A percentile compares a stretch with the other conserved stretches of the same genome.
These are phyloP conservation scores for Penicillium sp. DNA, from an alignment of 2,329 filamentous ascomycete genomes.

Conservation along the genomic window DNA sequence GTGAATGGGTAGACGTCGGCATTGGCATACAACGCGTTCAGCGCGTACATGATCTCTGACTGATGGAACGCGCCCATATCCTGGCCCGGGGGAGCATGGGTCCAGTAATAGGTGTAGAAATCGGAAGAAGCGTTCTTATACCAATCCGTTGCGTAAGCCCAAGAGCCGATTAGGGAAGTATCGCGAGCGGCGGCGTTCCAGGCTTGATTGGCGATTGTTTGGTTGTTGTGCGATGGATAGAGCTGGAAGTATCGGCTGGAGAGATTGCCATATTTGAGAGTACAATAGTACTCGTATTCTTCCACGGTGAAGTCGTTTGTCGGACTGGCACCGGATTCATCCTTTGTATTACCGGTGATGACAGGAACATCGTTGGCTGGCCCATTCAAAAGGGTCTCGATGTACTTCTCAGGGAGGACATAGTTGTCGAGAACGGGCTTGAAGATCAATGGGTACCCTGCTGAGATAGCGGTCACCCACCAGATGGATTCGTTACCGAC, in stretches of 20 bases:
- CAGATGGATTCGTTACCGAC: constrained; percentile 29
- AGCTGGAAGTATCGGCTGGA: constrained; percentile 31
- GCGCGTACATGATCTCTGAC: constrained; percentile 45
- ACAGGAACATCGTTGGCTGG: constrained; percentile 41
- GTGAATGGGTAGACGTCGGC: constrained; percentile 30
- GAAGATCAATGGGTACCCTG: constrained; percentile 34
- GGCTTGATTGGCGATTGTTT: constrained; percentile 23
- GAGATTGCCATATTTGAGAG: constrained; percentile 39
- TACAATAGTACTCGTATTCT: constrained; percentile 31
- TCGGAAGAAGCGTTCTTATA: constrained; percentile 27
- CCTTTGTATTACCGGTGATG: constrained; percentile 42
- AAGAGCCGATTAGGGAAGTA: constrained; percentile 29
- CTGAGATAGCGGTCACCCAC: constrained; percentile 35
- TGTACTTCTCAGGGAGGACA: constrained; percentile 31
- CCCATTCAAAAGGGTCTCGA: constrained; percentile 29
- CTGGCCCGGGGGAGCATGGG: constrained; percentile 43
- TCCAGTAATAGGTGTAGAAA: constrained; percentile 44
- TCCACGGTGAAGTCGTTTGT: constrained; percentile 29
- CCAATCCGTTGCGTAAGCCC: constrained; percentile 36
- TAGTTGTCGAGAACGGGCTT: constrained; percentile 33
- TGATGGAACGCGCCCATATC: constrained; percentile 41
- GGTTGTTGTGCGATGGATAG: constrained; percentile 30
- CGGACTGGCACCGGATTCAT: constrained; percentile 34
- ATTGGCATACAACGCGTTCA: constrained; percentile 43
- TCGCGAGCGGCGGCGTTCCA: constrained; percentile 35